Conservation (phyloP, 176 grass and related monocot species). For the Leersia perrieri region DNA sequence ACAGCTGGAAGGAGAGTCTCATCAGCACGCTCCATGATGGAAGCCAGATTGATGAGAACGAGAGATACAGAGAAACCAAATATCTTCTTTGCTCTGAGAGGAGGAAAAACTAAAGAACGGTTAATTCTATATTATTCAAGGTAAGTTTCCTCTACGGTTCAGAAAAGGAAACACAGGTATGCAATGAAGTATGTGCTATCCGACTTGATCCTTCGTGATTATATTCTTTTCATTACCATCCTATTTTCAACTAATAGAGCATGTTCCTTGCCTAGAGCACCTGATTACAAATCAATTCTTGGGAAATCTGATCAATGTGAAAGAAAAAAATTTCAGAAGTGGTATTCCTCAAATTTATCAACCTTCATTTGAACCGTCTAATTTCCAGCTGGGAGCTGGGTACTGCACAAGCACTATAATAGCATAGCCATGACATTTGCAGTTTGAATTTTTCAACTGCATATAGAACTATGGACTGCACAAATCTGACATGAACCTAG, state of each 20-base stretch:
- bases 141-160: not conserved
- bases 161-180: not conserved
- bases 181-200: not conserved
- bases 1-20: conserved; percentile 92
- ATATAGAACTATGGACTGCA: not conserved
- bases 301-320: not conserved
- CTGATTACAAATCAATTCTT: not conserved
- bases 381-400: conserved; percentile 1
- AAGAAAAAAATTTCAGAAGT: no score
- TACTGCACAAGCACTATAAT: not conserved
- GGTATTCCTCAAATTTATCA: not conserved
- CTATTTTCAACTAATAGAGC: not conserved
- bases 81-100: conserved; percentile 75
- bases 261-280: not conserved
- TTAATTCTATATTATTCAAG: conserved; percentile 13
- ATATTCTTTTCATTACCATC: not conserved
- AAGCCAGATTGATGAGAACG: conserved; percentile 88
- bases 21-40: conserved; percentile 89
- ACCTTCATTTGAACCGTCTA: conserved; percentile 1
- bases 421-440: not conserved
- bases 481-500: not conserved
- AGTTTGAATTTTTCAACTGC: not conserved
- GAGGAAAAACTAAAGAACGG: conserved; percentile 3
- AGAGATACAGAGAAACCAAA: conserved; percentile 94
- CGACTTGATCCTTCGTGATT: not conserved